phyloP scores from a whole-genome alignment of 2,329 filamentous ascomycete species.

The Penicillium corylophilum region DNA sequence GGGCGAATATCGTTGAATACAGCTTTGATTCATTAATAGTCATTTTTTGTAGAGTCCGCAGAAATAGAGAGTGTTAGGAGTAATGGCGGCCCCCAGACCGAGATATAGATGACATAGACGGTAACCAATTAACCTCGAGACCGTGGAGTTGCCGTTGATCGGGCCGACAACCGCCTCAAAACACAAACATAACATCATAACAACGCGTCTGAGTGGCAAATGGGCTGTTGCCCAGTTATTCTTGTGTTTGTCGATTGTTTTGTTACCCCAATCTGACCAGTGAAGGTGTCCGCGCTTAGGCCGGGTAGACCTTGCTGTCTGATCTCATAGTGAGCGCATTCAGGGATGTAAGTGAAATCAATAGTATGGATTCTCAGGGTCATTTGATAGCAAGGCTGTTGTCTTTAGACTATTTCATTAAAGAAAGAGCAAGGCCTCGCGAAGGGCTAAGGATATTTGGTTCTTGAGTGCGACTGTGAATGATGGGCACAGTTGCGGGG shows the following conservation, averaged over 20 bases:
- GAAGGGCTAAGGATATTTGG: background rate
- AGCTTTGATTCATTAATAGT: background rate
- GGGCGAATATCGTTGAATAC: background rate
- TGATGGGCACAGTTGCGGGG: background rate
- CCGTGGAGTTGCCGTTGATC: background rate
- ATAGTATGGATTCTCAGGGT: background rate
- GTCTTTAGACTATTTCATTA: background rate
- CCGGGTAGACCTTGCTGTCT: background rate
- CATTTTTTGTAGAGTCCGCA: background rate
- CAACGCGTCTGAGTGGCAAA: background rate
- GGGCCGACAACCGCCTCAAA: background rate
- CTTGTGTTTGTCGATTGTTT: background rate
- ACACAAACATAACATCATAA: background rate
- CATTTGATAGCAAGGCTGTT: background rate
- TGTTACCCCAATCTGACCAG: background rate
- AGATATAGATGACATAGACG: background rate
- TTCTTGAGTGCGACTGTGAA: background rate
- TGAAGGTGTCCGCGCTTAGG: background rate
- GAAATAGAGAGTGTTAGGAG: background rate
- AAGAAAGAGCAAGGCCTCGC: background rate
- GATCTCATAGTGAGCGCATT: conserved; percentile 1
- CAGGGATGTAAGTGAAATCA: conserved; percentile 3
- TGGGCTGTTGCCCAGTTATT: background rate
- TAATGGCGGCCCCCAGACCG: background rate
- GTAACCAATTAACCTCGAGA: background rate